These are phyloP conservation scores for Lithocarpus polystachyus DNA, from an alignment of 306 rosid species.

Conservation along the genomic window DNA sequence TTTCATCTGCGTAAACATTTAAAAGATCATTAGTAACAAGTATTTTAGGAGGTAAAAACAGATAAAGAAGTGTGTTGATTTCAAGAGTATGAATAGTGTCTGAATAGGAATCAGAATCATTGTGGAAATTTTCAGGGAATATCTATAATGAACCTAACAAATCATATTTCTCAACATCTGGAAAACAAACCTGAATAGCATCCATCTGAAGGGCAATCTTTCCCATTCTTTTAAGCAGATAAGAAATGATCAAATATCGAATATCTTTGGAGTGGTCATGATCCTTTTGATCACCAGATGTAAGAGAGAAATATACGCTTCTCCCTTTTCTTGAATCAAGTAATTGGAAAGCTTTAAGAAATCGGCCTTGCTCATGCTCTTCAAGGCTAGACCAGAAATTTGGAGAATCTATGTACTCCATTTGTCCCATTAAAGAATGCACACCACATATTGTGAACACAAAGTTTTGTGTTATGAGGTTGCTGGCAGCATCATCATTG, in stretches of 20 bases:
- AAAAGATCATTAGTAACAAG: slow-evolving; percentile 10
- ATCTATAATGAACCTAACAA: background rate
- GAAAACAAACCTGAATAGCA: slow-evolving; percentile 59
- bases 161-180: background rate
- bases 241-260: slow-evolving; percentile 47
- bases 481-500: slow-evolving; percentile 49
- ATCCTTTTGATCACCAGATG: slow-evolving; percentile 42
- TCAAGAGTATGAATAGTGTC: background rate
- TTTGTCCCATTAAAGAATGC: slow-evolving; percentile 57
- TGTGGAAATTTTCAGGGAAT: background rate
- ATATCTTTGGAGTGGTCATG: slow-evolving; percentile 28
- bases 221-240: slow-evolving; percentile 75
- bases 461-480: slow-evolving; percentile 57
- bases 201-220: slow-evolving; percentile 74
- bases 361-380: slow-evolving; percentile 59
- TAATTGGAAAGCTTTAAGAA: slow-evolving; percentile 65
- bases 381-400: slow-evolving; percentile 71
- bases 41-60: slow-evolving; percentile 2
- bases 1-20: slow-evolving; percentile 62
- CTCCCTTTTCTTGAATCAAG: slow-evolving; percentile 72
- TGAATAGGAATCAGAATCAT: background rate
- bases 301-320: slow-evolving; percentile 41
- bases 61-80: background rate
- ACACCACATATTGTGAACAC: slow-evolving; percentile 50
- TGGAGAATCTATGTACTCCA: slow-evolving; percentile 33